Evolutionary conservation across 495 filamentous ascomycete genomes (phyloP), one percentile per base, ranked within the genome.

Genomic region (Xylaria acuta): DNA sequence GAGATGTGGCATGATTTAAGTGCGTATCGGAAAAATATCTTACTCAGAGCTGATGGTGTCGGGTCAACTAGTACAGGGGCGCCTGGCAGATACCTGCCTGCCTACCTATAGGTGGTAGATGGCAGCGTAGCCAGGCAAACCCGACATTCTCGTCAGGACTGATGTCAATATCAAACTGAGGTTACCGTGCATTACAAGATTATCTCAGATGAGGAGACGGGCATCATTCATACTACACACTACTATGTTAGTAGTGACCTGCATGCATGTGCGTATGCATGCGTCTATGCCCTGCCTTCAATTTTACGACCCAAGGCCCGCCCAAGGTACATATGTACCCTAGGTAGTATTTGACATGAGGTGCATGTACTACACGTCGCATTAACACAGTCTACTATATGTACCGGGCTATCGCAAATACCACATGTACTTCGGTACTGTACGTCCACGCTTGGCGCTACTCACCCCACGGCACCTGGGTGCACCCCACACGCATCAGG

Each of bases 211-310:
- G 34, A 43, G 38, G 8, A 63, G n/a, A 40, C 18, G 34, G 36
- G 4, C 58, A 38, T 40, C 58, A 34, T 58, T 38, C 32, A 3
- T 25, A 22, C 43, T 18, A 36, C 43, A 65, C 14, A 51, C 63
- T 62, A 66, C 41, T 5, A 38, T 3, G 7, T 20, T 5, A 18
- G 12, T 30, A 43, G 32, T 22, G 20, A 60, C 58, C 11, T 64
- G 38, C 38, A 64, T 64, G 60, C 60, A 41, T 43, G 43, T 67
- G n/a, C 32, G 22, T 51, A 53, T 67, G 47, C 64, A 67, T 67
- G 64, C n/a, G 34, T 38, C 41, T 36, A 67, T 53, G 43, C 47
- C 47, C 64, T 53, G 43, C 32, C 47, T 67, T 41, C 38, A 30
- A 56, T 56, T 56, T 56, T 56, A 56, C 53, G 32, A 32, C 51